phyloP scores from a whole-genome alignment of 352 stramenopile genomes.

The Phytopythium chamaehyphon region DNA sequence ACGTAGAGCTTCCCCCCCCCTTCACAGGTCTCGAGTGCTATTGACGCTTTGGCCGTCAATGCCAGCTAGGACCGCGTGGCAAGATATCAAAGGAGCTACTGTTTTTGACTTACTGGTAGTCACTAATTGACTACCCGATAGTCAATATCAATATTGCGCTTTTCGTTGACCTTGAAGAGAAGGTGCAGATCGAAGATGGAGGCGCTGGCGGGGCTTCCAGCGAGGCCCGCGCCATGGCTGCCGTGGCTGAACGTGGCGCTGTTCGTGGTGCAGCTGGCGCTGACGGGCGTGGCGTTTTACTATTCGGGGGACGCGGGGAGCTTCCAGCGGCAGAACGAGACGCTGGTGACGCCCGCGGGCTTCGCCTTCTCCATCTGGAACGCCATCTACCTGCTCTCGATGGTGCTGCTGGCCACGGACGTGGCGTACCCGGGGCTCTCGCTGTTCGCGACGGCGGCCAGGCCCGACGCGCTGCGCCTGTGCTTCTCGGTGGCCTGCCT shows the following conservation, averaged over 20 bases:
- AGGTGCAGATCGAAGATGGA: too few species aligned
- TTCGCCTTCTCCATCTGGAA: conserved; percentile 69
- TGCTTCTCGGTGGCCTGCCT: conserved; percentile 54
- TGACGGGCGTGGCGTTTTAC: conserved; percentile 35
- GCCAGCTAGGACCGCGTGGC: conserved; percentile 9
- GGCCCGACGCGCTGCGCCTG: conserved; percentile 32
- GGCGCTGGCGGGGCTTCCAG: too few species aligned
- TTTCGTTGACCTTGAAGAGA: too few species aligned
- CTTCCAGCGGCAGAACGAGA: conserved; percentile 30
- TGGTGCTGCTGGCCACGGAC: conserved; percentile 51
- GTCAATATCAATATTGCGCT: too few species aligned
- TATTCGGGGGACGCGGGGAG: conserved; percentile 15
- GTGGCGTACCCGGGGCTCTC: conserved; percentile 39
- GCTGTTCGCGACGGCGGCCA: conserved; percentile 41
- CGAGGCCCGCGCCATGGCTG: too few species aligned
- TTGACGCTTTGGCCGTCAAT: neutral
- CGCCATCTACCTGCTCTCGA: conserved; percentile 58
- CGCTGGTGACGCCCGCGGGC: conserved; percentile 44
- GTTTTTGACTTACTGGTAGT: too few species aligned
- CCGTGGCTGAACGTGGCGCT: conserved; percentile 50
- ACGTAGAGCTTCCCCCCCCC: too few species aligned
- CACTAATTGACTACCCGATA: too few species aligned
- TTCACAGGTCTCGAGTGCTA: too few species aligned
- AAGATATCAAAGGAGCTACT: conserved; percentile 12
- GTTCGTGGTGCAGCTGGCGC: conserved; percentile 44